Percentiles rank a stretch among this genome's conserved stretches.
phyloP scores from a whole-genome alignment of 192 early-diverging fungal genomes.

The Podila clonocystis region DNA sequence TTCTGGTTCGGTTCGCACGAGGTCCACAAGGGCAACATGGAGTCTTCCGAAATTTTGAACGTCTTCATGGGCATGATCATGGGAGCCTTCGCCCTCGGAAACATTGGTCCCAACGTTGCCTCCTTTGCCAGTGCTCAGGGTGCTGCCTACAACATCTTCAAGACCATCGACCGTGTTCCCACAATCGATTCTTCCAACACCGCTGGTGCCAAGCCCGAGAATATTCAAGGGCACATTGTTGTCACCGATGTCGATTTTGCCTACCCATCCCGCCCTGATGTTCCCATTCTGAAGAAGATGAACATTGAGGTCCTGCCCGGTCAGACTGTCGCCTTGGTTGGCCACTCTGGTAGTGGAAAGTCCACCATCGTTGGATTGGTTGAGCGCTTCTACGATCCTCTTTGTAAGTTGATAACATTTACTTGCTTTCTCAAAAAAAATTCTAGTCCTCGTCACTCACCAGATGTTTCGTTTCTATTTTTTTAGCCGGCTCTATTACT shows the following conservation, averaged over 20 bases:
- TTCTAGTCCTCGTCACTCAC: neutral
- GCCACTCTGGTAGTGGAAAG: constrained; percentile 85
- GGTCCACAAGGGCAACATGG: constrained; percentile 61
- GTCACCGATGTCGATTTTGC: constrained; percentile 80
- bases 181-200: constrained; percentile 72
- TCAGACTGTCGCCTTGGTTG: constrained; percentile 90
- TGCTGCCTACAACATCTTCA: constrained; percentile 85
- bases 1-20: constrained; percentile 87
- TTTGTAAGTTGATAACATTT: constrained; percentile 54
- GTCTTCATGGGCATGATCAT: constrained; percentile 87
- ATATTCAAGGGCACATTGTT: constrained; percentile 73
- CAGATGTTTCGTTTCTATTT: neutral
- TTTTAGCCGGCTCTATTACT: constrained; percentile 62
- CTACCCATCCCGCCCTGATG: constrained; percentile 87
- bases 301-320: constrained; percentile 78
- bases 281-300: constrained; percentile 79
- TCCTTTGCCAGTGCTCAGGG: constrained; percentile 81
- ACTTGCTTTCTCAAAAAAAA: constrained; percentile 77
- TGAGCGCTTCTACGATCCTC: constrained; percentile 84
- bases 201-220: constrained; percentile 61
- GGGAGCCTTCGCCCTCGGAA: constrained; percentile 67
- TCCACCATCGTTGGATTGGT: constrained; percentile 79
- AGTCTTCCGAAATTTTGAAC: constrained; percentile 63
- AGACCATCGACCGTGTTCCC: constrained; percentile 85
- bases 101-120: constrained; percentile 72